phyloP scores from a whole-genome alignment of 768 basidiomycete species.

The Trametes cingulata region DNA sequence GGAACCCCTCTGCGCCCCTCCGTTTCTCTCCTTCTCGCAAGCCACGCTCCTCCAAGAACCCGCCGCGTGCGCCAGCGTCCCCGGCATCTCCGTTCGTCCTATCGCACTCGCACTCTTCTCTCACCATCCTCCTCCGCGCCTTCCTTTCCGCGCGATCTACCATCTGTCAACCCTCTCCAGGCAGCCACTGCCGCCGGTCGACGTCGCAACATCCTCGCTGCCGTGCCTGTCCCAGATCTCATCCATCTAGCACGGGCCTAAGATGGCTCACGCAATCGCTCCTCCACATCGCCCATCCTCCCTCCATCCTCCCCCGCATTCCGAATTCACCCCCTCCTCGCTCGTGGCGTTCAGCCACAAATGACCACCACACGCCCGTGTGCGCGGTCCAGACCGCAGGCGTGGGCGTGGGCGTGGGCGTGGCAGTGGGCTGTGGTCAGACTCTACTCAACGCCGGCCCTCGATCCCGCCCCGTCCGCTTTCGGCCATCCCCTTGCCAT shows the following conservation, averaged over 20 bases:
- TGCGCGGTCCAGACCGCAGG: neutral
- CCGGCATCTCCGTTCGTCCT: constrained; percentile 9
- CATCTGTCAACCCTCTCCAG: neutral
- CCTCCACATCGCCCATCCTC: neutral
- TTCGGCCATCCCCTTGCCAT: constrained; percentile 8
- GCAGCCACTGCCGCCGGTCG: neutral
- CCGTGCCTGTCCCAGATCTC: neutral
- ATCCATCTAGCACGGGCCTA: neutral
- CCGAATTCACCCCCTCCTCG: neutral
- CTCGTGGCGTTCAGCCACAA: neutral
- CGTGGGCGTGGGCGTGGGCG: neutral
- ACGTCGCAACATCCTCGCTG: neutral
- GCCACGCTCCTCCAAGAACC: neutral
- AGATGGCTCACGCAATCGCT: neutral
- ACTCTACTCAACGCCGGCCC: constrained; percentile 20
- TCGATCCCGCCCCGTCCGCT: constrained; percentile 10
- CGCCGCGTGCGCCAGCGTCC: neutral
- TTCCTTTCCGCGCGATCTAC: constrained; percentile 6
- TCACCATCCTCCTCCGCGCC: neutral
- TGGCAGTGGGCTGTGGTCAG: neutral
- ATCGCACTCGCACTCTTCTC: neutral
- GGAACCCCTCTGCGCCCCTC: constrained; percentile 12
- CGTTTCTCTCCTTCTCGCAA: neutral
- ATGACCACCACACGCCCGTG: neutral
- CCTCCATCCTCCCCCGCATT: too few relatives aligned